Base-by-base conservation (phyloP, 495 filamentous ascomycete genomes). In the Tuber calosporum region DNA sequence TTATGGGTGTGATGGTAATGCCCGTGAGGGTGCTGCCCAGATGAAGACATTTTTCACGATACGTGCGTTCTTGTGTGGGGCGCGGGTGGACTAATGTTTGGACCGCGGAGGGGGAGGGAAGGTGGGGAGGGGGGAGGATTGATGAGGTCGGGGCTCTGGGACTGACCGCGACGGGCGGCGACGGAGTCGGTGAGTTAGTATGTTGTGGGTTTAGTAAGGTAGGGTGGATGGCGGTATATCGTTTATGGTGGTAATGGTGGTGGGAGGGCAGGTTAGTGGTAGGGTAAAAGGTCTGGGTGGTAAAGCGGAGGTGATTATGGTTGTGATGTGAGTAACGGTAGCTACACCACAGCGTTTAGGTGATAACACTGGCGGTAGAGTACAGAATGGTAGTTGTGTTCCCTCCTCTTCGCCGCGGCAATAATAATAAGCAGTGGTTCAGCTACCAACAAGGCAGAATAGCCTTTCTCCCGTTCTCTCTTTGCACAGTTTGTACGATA, bases 241-340 rank as follows among this genome's bases (percentile, higher is more conserved):
- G n/a, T 37, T 40, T 30, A 53, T 67, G 6, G 30, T 73, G 38
- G n/a, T 67, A 30, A 37, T 40, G 38, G 34, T 74, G 69, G 40
- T 37, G 40, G 40, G 71, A 67, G 66, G 22, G 58, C 39, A 70
- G 41, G 67, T 70, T 70, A 70, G 66, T 66, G 72, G 73, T 74
- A 72, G 58, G 66, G 71, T 73, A 41, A 48, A 62, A 41, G 62
- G 66, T 72, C 30, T 22, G 73, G 71, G 58, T 74, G 71, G 45
- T 41, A 66, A 69, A 42, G 71, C 66, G 58, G 41, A 67, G 53
- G 66, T 68, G 37, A 62, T 20, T 41, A 41, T 13, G 11, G 53
- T 62, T 62, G 53, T 62, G 53, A 62, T 62, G 53, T 62, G 53
- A 62, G 53, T 62, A 62, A n/a, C 53, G 53, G n/a, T 62, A 15